Percentiles rank a stretch among this genome's conserved stretches.
Conservation (phyloP, 495 filamentous ascomycete genomes). For the Neurospora sp. region DNA sequence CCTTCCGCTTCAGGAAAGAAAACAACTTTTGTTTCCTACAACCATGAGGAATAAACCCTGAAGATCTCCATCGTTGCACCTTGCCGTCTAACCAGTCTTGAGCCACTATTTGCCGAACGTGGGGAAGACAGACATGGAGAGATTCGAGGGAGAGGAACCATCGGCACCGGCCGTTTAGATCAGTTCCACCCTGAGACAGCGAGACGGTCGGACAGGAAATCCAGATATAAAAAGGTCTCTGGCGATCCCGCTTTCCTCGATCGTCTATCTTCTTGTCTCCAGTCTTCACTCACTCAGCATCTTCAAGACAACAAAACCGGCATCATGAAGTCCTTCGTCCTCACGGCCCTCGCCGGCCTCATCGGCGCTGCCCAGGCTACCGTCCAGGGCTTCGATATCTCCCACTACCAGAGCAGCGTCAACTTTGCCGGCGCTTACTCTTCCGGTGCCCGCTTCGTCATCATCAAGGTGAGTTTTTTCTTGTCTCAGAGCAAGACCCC, state of each 20-base stretch:
- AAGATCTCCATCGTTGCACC: background rate
- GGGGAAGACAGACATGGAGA: background rate
- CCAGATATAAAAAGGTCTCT: background rate
- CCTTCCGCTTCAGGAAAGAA: background rate
- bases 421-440: constrained; percentile 46
- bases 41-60: background rate
- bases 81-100: background rate
- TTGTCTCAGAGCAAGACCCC: background rate
- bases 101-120: background rate
- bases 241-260: background rate
- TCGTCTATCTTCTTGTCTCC: background rate
- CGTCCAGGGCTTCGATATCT: constrained; percentile 58
- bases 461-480: constrained; percentile 45
- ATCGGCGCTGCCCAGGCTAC: constrained; percentile 26
- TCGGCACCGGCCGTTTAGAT: background rate
- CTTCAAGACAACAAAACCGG: background rate
- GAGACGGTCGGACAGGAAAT: background rate
- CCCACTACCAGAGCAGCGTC: constrained; percentile 47
- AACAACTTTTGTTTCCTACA: background rate
- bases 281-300: background rate
- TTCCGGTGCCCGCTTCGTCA: constrained; percentile 53
- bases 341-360: constrained; percentile 2
- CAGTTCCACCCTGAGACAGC: background rate
- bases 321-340: background rate
- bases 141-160: background rate